phyloP scores from a whole-genome alignment of 2,329 filamentous ascomycete species.

The Microdochium nivale region DNA sequence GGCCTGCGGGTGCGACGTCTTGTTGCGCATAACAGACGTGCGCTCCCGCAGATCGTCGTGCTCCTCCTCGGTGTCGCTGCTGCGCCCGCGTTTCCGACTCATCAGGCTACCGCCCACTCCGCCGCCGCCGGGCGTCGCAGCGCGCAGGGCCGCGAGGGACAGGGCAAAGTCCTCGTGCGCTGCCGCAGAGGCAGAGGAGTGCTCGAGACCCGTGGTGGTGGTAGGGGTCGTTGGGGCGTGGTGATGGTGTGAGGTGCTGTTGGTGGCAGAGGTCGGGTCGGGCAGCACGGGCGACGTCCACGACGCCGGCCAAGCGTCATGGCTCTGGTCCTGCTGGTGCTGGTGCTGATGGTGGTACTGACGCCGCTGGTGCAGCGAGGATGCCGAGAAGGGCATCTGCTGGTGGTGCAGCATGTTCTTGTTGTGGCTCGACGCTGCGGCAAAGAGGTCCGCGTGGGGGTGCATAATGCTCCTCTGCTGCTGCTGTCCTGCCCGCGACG shows the following conservation, averaged over 20 bases:
- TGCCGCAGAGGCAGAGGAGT: neutral
- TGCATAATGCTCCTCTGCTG: neutral
- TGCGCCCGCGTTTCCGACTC: constrained; percentile 22
- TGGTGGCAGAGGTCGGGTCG: neutral
- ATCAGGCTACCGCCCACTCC: no score
- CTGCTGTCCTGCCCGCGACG: neutral
- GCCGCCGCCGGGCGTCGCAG: constrained; percentile 1
- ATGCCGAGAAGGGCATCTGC: neutral
- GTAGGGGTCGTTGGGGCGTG: neutral
- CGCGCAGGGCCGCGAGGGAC: neutral
- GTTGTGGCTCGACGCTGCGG: neutral
- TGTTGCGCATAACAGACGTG: constrained; percentile 3
- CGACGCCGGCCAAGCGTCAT: constrained; percentile 13
- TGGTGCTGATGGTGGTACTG: constrained; percentile 7
- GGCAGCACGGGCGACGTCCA: constrained; percentile 1
- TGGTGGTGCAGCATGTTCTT: neutral
- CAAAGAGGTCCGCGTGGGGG: neutral
- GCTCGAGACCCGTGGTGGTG: neutral
- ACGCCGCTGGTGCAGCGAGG: constrained; percentile 2
- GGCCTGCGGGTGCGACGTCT: constrained; percentile 11
- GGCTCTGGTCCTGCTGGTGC: constrained; percentile 4
- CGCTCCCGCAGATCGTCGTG: neutral
- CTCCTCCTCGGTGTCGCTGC: constrained; percentile 7
- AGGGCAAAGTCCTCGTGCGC: neutral
- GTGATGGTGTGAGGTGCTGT: neutral